Base-by-base conservation (phyloP, 2,329 filamentous ascomycete genomes). In the Cladophialophora psammophila region DNA sequence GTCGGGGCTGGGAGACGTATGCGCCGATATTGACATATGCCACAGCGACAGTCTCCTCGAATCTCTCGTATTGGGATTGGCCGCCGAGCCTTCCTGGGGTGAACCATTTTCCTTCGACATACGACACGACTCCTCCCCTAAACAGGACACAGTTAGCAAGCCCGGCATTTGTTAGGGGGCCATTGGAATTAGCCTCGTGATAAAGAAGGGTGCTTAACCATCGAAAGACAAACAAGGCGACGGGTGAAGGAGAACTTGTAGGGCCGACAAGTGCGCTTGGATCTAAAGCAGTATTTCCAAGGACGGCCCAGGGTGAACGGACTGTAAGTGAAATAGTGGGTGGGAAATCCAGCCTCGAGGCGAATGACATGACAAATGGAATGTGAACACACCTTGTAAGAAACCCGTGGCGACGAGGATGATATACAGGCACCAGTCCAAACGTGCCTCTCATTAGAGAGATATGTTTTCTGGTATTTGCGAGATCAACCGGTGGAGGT, bases 101-200 rank as follows among this genome's bases (percentile, higher is more conserved):
- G 66, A 54, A 45, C 63, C 68, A 68, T 70, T 70, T 63, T 62
- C 68, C 48, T 60, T 68, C 63, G 68, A 70, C 68, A 70, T 70
- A 70, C 68, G 68, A 70, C 60, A 58, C 36, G 58, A 56, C 12
- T 35, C 45, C 54, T 62, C 45, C 36, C 55, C 68, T 70, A 53
- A 12, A 34, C 32, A 52, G 10, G 6, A 32, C 18, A 42, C 32
- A 15, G 56, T 69, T 62, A 69, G 67, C 40, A 62, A 31, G 26
- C 40, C 42, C 31, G 42, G 45, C 35, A 60, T 48, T n/a, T 18
- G n/a, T 31, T 15, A 57, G 10, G 13, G 26, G 10, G 31, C n/a
- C 6, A 36, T 55, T 8, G 26, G 12, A 10, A 12, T 12, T 4
- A 26, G 20, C 4, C 20, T 2, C 18, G 45, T 3, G 10, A 50